These are phyloP conservation scores for Erodium trifolium DNA, from an alignment of 441 rosid species.

Conservation along the genomic window DNA sequence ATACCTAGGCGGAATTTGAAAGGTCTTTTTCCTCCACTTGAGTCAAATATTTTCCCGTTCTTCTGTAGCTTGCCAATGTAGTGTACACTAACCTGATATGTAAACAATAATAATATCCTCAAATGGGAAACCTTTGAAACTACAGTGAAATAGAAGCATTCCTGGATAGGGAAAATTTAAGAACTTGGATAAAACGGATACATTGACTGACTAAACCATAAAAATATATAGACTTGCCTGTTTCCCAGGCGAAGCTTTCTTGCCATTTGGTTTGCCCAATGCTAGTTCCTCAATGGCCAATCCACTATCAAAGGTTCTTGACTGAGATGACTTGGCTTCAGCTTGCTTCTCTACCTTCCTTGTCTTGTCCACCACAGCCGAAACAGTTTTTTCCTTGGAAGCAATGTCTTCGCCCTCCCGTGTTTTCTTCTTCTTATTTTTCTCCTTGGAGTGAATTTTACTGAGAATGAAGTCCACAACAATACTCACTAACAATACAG, in stretches of 20 bases:
- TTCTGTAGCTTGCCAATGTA: slow-evolving; percentile 77
- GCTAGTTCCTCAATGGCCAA: slow-evolving; percentile 67
- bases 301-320: slow-evolving; percentile 69
- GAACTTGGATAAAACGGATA: background rate
- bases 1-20: slow-evolving; percentile 86
- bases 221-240: slow-evolving; percentile 33
- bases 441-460: slow-evolving; percentile 40
- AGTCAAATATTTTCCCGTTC: slow-evolving; percentile 76
- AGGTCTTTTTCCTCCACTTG: slow-evolving; percentile 65
- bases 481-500: background rate
- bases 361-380: slow-evolving; percentile 26
- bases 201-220: background rate
- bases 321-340: slow-evolving; percentile 46
- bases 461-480: slow-evolving; percentile 17
- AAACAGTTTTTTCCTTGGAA: slow-evolving; percentile 16
- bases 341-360: slow-evolving; percentile 26
- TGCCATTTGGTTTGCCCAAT: slow-evolving; percentile 86
- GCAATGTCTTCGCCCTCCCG: slow-evolving; percentile 25
- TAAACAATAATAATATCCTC: slow-evolving; percentile 8
- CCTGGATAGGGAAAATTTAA: too few relatives aligned
- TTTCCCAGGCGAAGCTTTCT: slow-evolving; percentile 72
- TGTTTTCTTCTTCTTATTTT: slow-evolving; percentile 41
- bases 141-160: too few relatives aligned
- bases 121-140: too few relatives aligned
- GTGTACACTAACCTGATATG: slow-evolving; percentile 62